These are phyloP conservation scores for Periconia macrospinosa DNA, from an alignment of 2,329 filamentous ascomycete genomes.

Conservation along the genomic window DNA sequence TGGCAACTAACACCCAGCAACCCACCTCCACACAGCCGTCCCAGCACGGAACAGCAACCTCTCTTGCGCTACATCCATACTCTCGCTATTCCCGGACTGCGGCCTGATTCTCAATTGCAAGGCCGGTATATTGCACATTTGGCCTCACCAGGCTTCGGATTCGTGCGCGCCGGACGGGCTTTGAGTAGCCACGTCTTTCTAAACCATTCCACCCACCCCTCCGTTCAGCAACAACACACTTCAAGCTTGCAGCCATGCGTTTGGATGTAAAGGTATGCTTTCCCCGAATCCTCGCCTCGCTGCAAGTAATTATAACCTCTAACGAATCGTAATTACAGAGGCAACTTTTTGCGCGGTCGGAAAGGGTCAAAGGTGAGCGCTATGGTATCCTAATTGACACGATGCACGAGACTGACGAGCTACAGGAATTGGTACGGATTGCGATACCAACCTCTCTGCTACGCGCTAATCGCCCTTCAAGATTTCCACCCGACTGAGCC, in stretches of 20 bases:
- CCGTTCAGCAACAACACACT: conserved; percentile 24
- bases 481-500: conserved; percentile 97
- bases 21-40: conserved; percentile 18
- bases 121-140: neutral
- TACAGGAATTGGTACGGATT: conserved; percentile 38
- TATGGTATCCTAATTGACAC: conserved; percentile 2
- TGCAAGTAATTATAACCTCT: conserved; percentile 32
- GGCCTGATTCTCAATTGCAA: neutral
- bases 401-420: conserved; percentile 24
- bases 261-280: conserved; percentile 49
- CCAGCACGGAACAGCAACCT: conserved; percentile 6
- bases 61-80: conserved; percentile 2
- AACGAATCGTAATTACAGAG: conserved; percentile 58
- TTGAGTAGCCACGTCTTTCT: conserved; percentile 43
- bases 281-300: conserved; percentile 1
- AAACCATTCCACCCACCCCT: conserved; percentile 26
- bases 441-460: conserved; percentile 1
- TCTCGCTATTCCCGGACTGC: neutral
- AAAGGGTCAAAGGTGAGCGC: conserved; percentile 78
- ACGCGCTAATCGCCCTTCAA: conserved; percentile 56
- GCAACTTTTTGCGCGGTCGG: conserved; percentile 83
- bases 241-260: conserved; percentile 43
- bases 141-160: neutral
- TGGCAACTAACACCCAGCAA: conserved; percentile 27
- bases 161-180: conserved; percentile 36